Evolutionary conservation across 768 basidiomycete species (phyloP).

Genomic region (Hebeloma cylindrosporum): DNA sequence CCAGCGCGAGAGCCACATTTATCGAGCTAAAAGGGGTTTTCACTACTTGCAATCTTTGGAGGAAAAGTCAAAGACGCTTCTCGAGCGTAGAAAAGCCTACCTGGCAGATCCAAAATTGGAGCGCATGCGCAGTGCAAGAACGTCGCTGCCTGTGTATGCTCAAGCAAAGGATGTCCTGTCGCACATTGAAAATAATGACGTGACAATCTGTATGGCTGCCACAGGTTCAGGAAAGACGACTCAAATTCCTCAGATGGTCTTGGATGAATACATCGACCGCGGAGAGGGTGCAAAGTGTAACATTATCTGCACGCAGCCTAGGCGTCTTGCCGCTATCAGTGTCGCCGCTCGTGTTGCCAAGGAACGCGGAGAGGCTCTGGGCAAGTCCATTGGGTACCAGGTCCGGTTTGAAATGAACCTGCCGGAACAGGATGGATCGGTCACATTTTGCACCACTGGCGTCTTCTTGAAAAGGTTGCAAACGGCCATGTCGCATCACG

Average conservation of each 20-base stretch:
- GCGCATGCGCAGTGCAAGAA: constrained; percentile 66
- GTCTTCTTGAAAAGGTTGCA: constrained; percentile 88
- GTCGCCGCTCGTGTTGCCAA: constrained; percentile 90
- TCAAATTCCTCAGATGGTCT: constrained; percentile 88
- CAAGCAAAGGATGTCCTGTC: constrained; percentile 64
- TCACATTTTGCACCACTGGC: constrained; percentile 93
- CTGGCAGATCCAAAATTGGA: constrained; percentile 57
- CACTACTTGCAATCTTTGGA: constrained; percentile 19
- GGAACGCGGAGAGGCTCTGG: constrained; percentile 76
- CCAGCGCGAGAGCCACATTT: neutral
- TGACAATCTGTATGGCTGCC: constrained; percentile 86
- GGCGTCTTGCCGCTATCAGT: constrained; percentile 87
- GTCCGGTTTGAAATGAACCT: constrained; percentile 85
- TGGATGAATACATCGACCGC: constrained; percentile 77
- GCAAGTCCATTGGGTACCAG: constrained; percentile 82
- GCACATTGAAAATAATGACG: constrained; percentile 74
- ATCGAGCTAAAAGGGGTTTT: constrained; percentile 1
- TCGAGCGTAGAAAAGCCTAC: constrained; percentile 56
- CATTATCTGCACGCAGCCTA: constrained; percentile 90
- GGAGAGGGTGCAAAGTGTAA: constrained; percentile 87
- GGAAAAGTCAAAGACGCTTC: constrained; percentile 59
- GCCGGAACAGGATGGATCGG: constrained; percentile 77
- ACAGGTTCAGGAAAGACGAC: constrained; percentile 96
- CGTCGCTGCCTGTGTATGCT: constrained; percentile 72
- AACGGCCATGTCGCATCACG: constrained; percentile 60